A percentile compares a stretch with the other conserved stretches of the same genome.
Evolutionary conservation across 495 filamentous ascomycete genomes (phyloP).

Genomic region (Stereocaulon alpinum): DNA sequence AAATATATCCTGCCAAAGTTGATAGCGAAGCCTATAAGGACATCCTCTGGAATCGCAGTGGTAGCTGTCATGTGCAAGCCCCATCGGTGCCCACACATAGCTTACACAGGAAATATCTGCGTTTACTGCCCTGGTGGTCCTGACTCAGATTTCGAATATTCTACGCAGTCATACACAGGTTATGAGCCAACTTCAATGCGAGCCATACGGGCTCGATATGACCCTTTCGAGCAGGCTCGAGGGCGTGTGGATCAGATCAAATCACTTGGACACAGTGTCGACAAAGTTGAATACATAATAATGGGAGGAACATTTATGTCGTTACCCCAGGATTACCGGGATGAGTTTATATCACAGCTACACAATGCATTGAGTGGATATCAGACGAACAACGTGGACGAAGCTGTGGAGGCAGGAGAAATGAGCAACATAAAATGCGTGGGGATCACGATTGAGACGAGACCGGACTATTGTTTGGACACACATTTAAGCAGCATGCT

Average conservation of each 20-base stretch:
- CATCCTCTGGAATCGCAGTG: constrained; percentile 95
- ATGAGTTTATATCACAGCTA: constrained; percentile 86
- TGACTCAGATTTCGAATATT: constrained; percentile 97
- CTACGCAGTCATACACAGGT: constrained; percentile 94
- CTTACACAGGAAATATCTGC: constrained; percentile 96
- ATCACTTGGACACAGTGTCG: constrained; percentile 85
- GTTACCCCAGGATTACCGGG: constrained; percentile 72
- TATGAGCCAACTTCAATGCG: constrained; percentile 98
- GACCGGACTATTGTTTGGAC: constrained; percentile 92
- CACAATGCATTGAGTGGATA: constrained; percentile 96
- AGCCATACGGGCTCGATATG: constrained; percentile 92
- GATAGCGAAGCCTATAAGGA: constrained; percentile 92
- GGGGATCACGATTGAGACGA: constrained; percentile 95
- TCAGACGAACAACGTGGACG: constrained; percentile 81
- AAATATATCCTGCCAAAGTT: constrained; percentile 95
- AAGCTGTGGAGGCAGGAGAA: constrained; percentile 82
- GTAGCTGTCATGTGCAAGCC: constrained; percentile 99
- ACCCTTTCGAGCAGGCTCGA: constrained; percentile 94
- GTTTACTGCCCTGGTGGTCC: constrained; percentile 97
- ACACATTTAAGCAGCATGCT: constrained; percentile 89
- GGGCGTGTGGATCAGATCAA: constrained; percentile 96
- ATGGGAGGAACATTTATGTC: constrained; percentile 99
- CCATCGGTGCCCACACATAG: constrained; percentile 93
- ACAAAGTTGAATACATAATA: constrained; percentile 99
- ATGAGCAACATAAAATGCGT: constrained; percentile 96